Base-by-base conservation (phyloP, 179 eudicot species). In the Patellifolia procumbens region DNA sequence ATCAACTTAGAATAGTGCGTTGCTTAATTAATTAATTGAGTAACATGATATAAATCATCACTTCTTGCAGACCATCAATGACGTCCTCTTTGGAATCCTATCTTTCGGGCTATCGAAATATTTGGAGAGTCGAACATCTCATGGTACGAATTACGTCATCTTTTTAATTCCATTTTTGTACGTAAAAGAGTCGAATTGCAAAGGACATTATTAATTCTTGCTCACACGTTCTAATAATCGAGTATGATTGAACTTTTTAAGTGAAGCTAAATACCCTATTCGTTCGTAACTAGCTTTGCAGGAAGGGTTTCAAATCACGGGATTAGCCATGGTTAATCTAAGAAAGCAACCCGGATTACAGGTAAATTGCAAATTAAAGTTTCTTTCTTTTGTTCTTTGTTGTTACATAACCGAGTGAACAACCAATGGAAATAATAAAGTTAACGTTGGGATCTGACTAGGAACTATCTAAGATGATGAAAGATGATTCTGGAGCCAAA, bases 41-140 rank as follows among this genome's bases (percentile, higher is more conserved):
- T 39, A 9, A 39, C 43, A 2, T 39, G 43, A 39, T 5, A 84
- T 89, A 48, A 19, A 8, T 2, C 26, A 24, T 20, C 46, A 24
- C 15, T 15, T 68, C 62, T 45, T 26, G 84, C 84, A 92, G 97
- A 92, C 93, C 16, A 89, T 92, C 65, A 92, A 92, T 45, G 95
- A 92, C 58, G 93, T 92, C 48, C 92, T 92, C 22, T 84, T 88
- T 52, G 97, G 92, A 35, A 68, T 92, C 37, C 72, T 92, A 55
- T 87, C 91, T 5, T 76, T 72, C 58, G 97, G 95, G 62, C 68
- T 92, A 2, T 85, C 93, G 4, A 88, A 77, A 74, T 92, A 90
- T 70, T 76, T 92, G 59, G 74, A 85, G 48, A 66, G 70, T 37
- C 79, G 75, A 63, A 86, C 93, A 7, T 76, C 89, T 2, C 78